Conservation (phyloP, 2,329 filamentous ascomycete genomes). For the Hypomyces rosellus region DNA sequence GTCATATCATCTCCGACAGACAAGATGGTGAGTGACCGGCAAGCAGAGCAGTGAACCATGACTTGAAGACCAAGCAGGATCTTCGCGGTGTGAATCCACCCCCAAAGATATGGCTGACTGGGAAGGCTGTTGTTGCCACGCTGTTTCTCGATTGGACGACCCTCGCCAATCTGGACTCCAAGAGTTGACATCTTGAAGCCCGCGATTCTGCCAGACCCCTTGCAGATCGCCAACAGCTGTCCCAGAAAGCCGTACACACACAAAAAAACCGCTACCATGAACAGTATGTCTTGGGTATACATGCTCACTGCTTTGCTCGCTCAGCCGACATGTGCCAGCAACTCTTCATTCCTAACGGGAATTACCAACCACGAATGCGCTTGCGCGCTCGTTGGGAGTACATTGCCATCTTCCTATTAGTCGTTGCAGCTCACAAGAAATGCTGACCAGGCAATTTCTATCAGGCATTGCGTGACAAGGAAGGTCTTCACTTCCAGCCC, state of each 20-base stretch:
- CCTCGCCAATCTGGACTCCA: not conserved
- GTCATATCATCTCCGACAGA: constrained; percentile 8
- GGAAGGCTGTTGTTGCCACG: not conserved
- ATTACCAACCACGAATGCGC: constrained; percentile 3
- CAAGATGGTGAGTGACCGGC: constrained; percentile 15
- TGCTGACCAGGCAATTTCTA: constrained; percentile 49
- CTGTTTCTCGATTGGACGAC: not conserved
- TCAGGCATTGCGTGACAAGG: constrained; percentile 42
- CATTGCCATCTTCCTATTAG: constrained; percentile 19
- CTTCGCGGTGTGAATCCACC: not conserved
- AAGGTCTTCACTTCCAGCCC: constrained; percentile 54
- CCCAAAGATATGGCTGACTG: not conserved
- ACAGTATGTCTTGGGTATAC: constrained; percentile 2
- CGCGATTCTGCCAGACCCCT: not conserved
- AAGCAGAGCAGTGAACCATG: constrained; percentile 26
- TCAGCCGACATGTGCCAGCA: constrained; percentile 20
- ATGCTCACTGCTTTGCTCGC: constrained; percentile 50
- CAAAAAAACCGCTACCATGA: not conserved
- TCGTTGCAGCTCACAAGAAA: constrained; percentile 22
- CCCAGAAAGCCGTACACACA: not conserved
- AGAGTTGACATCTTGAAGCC: not conserved
- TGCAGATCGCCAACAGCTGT: not conserved
- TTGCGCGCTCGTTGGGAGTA: constrained; percentile 4
- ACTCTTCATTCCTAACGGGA: constrained; percentile 8
- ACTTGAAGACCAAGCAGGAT: not conserved